A percentile compares a stretch with the other conserved stretches of the same genome.
phyloP scores from a whole-genome alignment of 2,329 filamentous ascomycete species.

The Bretziella fagacearum region DNA sequence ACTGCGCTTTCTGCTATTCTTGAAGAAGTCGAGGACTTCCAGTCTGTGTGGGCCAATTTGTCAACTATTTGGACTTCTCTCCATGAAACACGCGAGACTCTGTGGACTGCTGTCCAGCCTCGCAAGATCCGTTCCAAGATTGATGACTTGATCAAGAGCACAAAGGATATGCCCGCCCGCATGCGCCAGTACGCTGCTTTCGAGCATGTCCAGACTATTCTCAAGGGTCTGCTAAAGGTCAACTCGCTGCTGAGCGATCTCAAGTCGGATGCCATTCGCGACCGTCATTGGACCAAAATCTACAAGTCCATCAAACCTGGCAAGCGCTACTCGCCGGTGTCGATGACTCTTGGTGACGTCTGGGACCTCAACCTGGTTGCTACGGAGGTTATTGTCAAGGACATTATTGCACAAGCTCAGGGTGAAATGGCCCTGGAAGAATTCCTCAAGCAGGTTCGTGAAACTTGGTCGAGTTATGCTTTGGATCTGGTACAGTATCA shows the following conservation, averaged over 20 bases:
- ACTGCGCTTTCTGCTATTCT: constrained; percentile 70
- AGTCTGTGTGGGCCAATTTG: constrained; percentile 91
- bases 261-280: constrained; percentile 90
- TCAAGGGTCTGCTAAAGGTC: constrained; percentile 78
- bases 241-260: constrained; percentile 77
- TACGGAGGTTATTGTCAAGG: constrained; percentile 73
- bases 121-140: constrained; percentile 80
- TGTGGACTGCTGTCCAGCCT: constrained; percentile 92
- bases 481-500: constrained; percentile 94
- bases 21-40: constrained; percentile 96
- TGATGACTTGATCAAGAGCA: constrained; percentile 89
- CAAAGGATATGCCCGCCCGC: constrained; percentile 95
- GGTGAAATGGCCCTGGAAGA: constrained; percentile 98
- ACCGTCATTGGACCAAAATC: constrained; percentile 94
- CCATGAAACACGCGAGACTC: constrained; percentile 76
- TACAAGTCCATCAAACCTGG: constrained; percentile 89
- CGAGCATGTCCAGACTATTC: constrained; percentile 85
- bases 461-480: constrained; percentile 91
- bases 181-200: constrained; percentile 99
- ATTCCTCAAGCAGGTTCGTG: constrained; percentile 88
- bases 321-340: constrained; percentile 83
- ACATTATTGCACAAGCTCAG: constrained; percentile 89
- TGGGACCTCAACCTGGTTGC: constrained; percentile 90
- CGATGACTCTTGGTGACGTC: constrained; percentile 93
- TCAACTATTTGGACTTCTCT: constrained; percentile 94